phyloP scores from a whole-genome alignment of 495 filamentous ascomycete genomes.

The Choiromyces venosus region DNA sequence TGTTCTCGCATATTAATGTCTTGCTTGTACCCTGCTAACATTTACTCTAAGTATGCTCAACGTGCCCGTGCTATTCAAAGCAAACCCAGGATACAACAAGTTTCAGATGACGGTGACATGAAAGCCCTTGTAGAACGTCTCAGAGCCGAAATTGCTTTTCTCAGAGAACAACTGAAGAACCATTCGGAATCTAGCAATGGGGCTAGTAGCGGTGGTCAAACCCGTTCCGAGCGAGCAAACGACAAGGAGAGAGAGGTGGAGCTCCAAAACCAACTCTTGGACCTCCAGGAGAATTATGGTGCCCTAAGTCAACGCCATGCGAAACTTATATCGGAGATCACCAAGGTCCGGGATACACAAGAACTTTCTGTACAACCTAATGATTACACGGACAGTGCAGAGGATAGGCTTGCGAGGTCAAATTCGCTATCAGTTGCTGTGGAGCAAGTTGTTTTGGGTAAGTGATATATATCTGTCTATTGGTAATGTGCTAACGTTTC shows the following conservation, averaged over 20 bases:
- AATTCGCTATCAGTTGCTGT: constrained; percentile 92
- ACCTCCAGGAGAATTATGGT: constrained; percentile 90
- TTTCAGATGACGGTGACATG: constrained; percentile 85
- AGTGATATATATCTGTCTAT: constrained; percentile 3
- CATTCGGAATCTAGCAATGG: constrained; percentile 66
- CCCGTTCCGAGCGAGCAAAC: constrained; percentile 61
- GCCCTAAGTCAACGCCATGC: constrained; percentile 86
- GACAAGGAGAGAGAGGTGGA: constrained; percentile 68
- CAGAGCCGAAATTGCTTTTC: constrained; percentile 86
- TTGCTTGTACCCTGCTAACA: constrained; percentile 12
- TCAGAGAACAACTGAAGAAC: constrained; percentile 85
- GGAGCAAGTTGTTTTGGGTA: constrained; percentile 75
- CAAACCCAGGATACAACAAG: constrained; percentile 91
- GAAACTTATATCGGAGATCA: constrained; percentile 88
- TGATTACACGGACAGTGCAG: constrained; percentile 68
- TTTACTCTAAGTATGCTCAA: constrained; percentile 69
- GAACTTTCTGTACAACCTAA: constrained; percentile 49
- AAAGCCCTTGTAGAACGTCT: constrained; percentile 90
- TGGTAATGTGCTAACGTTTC: constrained; percentile 1
- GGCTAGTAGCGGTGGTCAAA: constrained; percentile 27
- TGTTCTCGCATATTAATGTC: neutral
- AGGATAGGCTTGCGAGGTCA: constrained; percentile 85
- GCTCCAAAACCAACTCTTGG: constrained; percentile 87
- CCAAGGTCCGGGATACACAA: constrained; percentile 69
- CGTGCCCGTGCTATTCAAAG: constrained; percentile 94